These are phyloP conservation scores for Lomentospora prolificans DNA, from an alignment of 2,329 filamentous ascomycete species.

Conservation along the genomic window DNA sequence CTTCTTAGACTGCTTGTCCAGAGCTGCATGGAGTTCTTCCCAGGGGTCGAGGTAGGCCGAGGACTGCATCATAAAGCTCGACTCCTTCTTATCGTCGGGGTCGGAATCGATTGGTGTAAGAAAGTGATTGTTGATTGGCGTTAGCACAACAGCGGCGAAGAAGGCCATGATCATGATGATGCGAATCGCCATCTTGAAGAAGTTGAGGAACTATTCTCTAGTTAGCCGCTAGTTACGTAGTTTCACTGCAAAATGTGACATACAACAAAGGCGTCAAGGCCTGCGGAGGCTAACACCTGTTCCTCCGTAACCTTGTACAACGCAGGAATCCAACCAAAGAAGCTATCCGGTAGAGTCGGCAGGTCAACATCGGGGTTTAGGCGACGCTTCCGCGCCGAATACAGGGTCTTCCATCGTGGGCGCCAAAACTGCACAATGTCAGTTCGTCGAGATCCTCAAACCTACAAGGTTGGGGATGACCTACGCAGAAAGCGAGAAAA, in stretches of 20 bases:
- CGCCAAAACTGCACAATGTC: slow-evolving; percentile 56
- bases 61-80: background rate
- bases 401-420: slow-evolving; percentile 84
- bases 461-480: slow-evolving; percentile 17
- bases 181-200: slow-evolving; percentile 91
- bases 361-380: slow-evolving; percentile 49
- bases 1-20: slow-evolving; percentile 16
- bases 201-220: slow-evolving; percentile 60
- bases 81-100: slow-evolving; percentile 1
- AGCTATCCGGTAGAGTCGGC: slow-evolving; percentile 70
- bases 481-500: slow-evolving; percentile 67
- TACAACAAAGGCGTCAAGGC: slow-evolving; percentile 80
- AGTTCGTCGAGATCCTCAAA: slow-evolving; percentile 4
- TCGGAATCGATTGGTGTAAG: background rate
- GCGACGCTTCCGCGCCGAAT: slow-evolving; percentile 77
- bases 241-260: background rate
- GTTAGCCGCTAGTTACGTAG: slow-evolving; percentile 12
- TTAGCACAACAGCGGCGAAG: slow-evolving; percentile 70
- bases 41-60: background rate
- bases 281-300: slow-evolving; percentile 80
- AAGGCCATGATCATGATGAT: slow-evolving; percentile 72
- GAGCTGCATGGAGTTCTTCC: slow-evolving; percentile 8
- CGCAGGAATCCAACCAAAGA: slow-evolving; percentile 88
- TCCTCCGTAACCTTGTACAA: slow-evolving; percentile 80
- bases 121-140: slow-evolving; percentile 75